Base-by-base conservation (phyloP, 2,329 filamentous ascomycete species). In the Rachicladosporium sp. region DNA sequence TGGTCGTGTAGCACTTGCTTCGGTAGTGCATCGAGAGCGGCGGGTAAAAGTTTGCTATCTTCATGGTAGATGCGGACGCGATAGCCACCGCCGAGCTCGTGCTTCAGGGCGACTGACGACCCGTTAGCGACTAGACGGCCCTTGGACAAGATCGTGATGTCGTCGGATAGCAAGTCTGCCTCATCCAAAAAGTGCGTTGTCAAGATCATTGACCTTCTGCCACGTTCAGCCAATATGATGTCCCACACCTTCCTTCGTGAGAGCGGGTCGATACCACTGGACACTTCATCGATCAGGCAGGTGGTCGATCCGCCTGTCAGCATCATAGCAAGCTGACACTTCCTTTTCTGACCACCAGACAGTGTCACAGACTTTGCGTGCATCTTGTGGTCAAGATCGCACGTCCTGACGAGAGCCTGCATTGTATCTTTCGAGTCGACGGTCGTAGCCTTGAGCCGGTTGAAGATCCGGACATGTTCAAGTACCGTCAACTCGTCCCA, bases 141-240 rank as follows among this genome's bases (percentile, higher is more conserved):
- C 55, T 86, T 88, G 3, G 85, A 93, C 8, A 95, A 65, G 38
- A 95, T 85, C 2, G 80, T 83, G 47, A 95, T 93, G 45, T 88
- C 80, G 54, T 95, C 89, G 0, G 87, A 82, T 1, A 95, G 71
- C 1, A 94, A 68, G 54, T 95, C 88, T 1, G 88, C 89, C 60
- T 95, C 89, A 53, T 95, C 89, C 6, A 95, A 69, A 59, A 94
- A 95, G 58, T 95, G 89, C 0, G 88, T 95, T 0, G 88, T 95
- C 42, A 95, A 61, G 32, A 95, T 75, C 50, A 94, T 82, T 0
- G 88, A 93, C 32, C 88, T 70, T 43, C 71, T 71, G 12, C 86
- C 87, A 42, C 88, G 76, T 59, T 94, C 87, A 1, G 82, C 82
- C 9, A 94, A 68, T 13, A 95, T 67, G 43, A 95, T 95, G 50